phyloP scores from a whole-genome alignment of 176 grass and related monocot species.

The Rhynchospora tenuis region DNA sequence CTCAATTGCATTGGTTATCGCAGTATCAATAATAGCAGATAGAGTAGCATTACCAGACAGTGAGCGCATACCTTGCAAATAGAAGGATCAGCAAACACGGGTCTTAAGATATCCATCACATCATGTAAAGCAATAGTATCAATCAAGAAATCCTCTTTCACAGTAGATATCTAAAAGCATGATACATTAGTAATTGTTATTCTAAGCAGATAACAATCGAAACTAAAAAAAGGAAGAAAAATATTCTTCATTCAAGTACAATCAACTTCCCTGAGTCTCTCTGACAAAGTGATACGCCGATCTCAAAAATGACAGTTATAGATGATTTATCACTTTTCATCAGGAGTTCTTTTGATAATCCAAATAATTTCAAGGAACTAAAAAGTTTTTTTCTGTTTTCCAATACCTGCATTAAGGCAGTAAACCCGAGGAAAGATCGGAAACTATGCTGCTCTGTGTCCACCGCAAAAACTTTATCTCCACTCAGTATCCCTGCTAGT shows the following conservation, averaged over 20 bases:
- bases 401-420: slow-evolving; percentile 90
- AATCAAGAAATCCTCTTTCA: slow-evolving; percentile 79
- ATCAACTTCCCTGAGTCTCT: not conserved
- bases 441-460: slow-evolving; percentile 96
- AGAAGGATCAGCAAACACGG: slow-evolving; percentile 67
- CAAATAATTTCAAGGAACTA: not conserved
- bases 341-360: not conserved
- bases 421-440: slow-evolving; percentile 91
- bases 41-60: slow-evolving; percentile 18
- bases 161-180: slow-evolving; percentile 60
- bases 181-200: not conserved
- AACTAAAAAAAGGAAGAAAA: not conserved
- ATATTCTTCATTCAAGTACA: not conserved
- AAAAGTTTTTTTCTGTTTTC: not conserved
- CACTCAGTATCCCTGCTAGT: slow-evolving; percentile 38
- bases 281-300: not conserved
- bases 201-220: not conserved
- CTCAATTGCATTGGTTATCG: not conserved
- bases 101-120: slow-evolving; percentile 52
- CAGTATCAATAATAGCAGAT: not conserved
- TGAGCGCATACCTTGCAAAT: slow-evolving; percentile 65
- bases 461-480: slow-evolving; percentile 62
- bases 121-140: slow-evolving; percentile 92
- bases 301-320: not conserved
- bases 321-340: not conserved